Base-by-base conservation (phyloP, 176 grass and related monocot genomes). In the Zea mays region DNA sequence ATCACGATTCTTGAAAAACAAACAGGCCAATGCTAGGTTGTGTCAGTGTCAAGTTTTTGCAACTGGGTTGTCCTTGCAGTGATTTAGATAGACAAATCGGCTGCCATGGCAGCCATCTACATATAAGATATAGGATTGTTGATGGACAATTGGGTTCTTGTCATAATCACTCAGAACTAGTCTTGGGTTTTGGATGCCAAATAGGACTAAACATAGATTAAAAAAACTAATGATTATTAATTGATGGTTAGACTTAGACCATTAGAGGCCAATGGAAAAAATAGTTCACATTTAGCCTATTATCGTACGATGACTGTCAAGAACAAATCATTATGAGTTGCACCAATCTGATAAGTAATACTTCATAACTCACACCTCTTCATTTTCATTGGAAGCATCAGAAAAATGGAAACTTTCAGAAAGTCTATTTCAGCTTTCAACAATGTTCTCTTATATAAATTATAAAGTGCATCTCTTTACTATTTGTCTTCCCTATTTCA, bases 21-120 rank as follows among this genome's bases (percentile, higher is more conserved):
- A 65, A 13, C 19, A n/a, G 21, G 10, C 1, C 16, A 37, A 58
- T 3, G 11, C 55, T 57, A 77, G 57, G 15, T 36, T 51, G 19
- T 27, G n/a, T 21, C 8, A 21, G 8, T 42, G 10, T 65, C 5
- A 21, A 42, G 67, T n/a, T 66, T 65, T 20, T 48, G 41, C 16
- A 83, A 60, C 50, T 67, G 71, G 37, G 6, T 62, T 73, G 51
- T 51, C 3, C 3, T 38, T 69, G 33, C 19, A 50, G 16, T 69
- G 64, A 73, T 42, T 16, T 50, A 10, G 13, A 37, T 39, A 61
- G 37, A 81, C 5, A 54, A 61, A 74, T 44, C 1, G n/a, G 20
- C 14, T 33, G 17, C 42, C 1, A 20, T 61, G 10, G 19, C 19
- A 59, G n/a, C 7, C 54, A 19, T n/a, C n/a, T 57, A 9, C 20